Conservation (phyloP, 1,139 yeast genomes). For the Candida pseudoviswanathii region DNA sequence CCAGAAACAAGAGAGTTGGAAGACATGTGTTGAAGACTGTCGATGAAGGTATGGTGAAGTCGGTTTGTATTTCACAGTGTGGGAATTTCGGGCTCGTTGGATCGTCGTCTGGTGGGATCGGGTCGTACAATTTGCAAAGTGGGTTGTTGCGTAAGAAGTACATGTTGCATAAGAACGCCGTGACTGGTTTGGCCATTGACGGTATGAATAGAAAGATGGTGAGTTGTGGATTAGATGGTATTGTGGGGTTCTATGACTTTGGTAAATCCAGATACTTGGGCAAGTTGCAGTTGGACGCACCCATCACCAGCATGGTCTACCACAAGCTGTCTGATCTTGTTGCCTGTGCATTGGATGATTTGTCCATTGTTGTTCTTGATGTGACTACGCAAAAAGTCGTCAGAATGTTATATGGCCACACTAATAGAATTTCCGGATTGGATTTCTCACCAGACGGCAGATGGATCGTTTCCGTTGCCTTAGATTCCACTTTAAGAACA, state of each 20-base stretch:
- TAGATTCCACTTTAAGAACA: constrained; percentile 88
- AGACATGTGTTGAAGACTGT: constrained; percentile 67
- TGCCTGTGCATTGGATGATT: constrained; percentile 85
- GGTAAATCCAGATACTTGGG: constrained; percentile 70
- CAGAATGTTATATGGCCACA: constrained; percentile 88
- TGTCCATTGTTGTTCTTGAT: constrained; percentile 83
- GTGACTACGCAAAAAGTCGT: constrained; percentile 78
- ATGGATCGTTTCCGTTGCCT: constrained; percentile 84
- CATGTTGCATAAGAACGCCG: constrained; percentile 72
- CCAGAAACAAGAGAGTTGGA: constrained; percentile 81
- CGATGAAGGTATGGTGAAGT: constrained; percentile 80
- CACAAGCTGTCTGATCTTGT: constrained; percentile 83
- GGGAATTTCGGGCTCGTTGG: constrained; percentile 96
- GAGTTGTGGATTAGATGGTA: constrained; percentile 86
- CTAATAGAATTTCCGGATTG: constrained; percentile 82
- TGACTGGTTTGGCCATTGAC: constrained; percentile 88
- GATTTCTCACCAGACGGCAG: constrained; percentile 96
- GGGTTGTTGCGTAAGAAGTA: constrained; percentile 73
- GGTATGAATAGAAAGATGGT: constrained; percentile 89
- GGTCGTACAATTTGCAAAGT: constrained; percentile 87
- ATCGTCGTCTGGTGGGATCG: constrained; percentile 87
- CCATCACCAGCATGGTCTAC: constrained; percentile 74
- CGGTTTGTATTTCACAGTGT: constrained; percentile 84
- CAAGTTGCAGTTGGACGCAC: constrained; percentile 68
- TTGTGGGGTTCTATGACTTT: constrained; percentile 87